phyloP scores from a whole-genome alignment of 1,139 yeast genomes.

The Candida glucosophila region DNA sequence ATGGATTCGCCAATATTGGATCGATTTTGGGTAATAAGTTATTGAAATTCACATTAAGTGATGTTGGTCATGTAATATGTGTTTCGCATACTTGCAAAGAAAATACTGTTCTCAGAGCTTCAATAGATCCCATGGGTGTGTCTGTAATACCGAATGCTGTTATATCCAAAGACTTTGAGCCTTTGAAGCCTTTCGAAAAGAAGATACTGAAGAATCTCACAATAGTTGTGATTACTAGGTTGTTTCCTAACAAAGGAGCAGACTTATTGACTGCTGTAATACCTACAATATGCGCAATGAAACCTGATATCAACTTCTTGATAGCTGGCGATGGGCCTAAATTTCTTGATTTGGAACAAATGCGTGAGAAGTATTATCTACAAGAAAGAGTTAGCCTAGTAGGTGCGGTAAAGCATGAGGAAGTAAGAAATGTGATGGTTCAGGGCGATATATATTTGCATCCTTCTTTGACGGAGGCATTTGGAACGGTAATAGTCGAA shows the following conservation, averaged over 20 bases:
- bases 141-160: conserved; percentile 97
- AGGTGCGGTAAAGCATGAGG: conserved; percentile 88
- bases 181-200: conserved; percentile 23
- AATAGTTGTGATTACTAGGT: conserved; percentile 82
- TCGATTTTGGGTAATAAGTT: conserved; percentile 82
- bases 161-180: conserved; percentile 71
- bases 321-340: conserved; percentile 98
- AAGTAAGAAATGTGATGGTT: conserved; percentile 87
- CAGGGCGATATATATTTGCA: conserved; percentile 91
- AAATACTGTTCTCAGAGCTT: conserved; percentile 83
- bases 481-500: conserved; percentile 94
- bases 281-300: conserved; percentile 66
- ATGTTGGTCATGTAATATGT: conserved; percentile 87
- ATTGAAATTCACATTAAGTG: conserved; percentile 74
- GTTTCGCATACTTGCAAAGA: conserved; percentile 97
- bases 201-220: conserved; percentile 36
- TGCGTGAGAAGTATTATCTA: conserved; percentile 78
- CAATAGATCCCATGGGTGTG: conserved; percentile 67
- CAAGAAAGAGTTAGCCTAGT: conserved; percentile 82
- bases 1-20: conserved; percentile 85
- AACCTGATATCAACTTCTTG: conserved; percentile 63
- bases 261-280: conserved; percentile 80
- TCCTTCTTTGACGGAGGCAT: conserved; percentile 93
- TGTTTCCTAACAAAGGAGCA: conserved; percentile 95
- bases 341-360: conserved; percentile 86